These are phyloP conservation scores for Peronospora destructor DNA, from an alignment of 352 stramenopile species.

Conservation along the genomic window DNA sequence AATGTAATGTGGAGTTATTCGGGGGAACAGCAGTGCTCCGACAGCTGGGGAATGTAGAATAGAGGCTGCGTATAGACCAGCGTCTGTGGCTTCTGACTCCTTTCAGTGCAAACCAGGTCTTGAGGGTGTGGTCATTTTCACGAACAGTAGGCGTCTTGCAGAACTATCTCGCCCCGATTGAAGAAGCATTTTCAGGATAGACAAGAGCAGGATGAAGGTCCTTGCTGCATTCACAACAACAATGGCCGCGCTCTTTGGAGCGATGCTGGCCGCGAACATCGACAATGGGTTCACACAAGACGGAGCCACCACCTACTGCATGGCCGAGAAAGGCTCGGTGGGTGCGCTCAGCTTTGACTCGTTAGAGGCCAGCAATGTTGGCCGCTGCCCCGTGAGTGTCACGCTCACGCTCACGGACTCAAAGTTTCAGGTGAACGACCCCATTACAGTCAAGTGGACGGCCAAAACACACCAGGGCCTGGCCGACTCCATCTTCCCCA, in stretches of 20 bases:
- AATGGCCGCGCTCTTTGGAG: conserved; percentile 12
- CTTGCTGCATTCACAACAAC: conserved; percentile 9
- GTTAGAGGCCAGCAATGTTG: conserved; percentile 38
- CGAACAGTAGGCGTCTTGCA: conserved; percentile 19
- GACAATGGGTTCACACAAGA: conserved; percentile 61
- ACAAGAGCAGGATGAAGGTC: conserved; percentile 27
- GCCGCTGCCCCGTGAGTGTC: conserved; percentile 52
- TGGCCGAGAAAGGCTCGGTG: conserved; percentile 34
- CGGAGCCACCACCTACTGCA: conserved; percentile 65
- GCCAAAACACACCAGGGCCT: conserved; percentile 30
- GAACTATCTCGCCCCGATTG: conserved; percentile 14
- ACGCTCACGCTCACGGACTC: conserved; percentile 31
- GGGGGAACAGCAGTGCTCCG: conserved; percentile 14
- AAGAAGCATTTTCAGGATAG: conserved; percentile 14
- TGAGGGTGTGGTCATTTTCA: conserved; percentile 19
- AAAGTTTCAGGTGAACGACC: conserved; percentile 45
- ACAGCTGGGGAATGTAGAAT: conserved; percentile 27
- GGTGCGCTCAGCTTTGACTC: conserved; percentile 41
- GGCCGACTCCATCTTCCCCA: conserved; percentile 53
- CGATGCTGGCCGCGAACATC: conserved; percentile 29
- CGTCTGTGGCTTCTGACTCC: conserved; percentile 17
- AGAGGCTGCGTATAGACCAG: conserved; percentile 15
- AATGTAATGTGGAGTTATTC: too few relatives aligned
- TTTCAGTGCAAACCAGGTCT: conserved; percentile 18
- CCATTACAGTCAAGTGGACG: conserved; percentile 49